These are phyloP conservation scores for Delitschia confertaspora DNA, from an alignment of 495 filamentous ascomycete genomes.

Conservation along the genomic window DNA sequence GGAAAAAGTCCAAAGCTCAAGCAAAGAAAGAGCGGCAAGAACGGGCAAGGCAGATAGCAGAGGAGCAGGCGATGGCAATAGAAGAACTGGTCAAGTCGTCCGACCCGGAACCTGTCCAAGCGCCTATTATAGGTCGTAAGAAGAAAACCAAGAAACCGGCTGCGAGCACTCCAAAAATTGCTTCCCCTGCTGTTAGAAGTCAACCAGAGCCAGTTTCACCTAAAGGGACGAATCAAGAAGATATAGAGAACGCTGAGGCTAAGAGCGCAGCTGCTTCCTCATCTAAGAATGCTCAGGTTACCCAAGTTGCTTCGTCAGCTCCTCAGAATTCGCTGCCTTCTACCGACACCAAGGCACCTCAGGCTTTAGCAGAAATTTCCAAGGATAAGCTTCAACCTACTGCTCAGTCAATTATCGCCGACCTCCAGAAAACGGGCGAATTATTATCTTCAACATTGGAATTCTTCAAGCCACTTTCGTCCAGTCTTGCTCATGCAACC, in stretches of 20 bases:
- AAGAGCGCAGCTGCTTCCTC: neutral
- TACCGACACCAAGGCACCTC: neutral
- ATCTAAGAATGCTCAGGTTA: constrained; percentile 3
- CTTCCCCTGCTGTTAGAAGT: constrained; percentile 39
- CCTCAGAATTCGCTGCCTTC: constrained; percentile 8
- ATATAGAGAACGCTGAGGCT: constrained; percentile 24
- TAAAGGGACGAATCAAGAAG: constrained; percentile 35
- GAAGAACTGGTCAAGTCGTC: constrained; percentile 43
- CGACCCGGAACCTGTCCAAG: constrained; percentile 57
- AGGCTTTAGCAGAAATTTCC: neutral
- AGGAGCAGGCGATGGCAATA: constrained; percentile 54
- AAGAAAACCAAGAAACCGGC: constrained; percentile 81
- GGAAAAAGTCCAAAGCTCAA: constrained; percentile 81
- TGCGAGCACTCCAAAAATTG: constrained; percentile 29
- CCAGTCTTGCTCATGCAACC: constrained; percentile 33
- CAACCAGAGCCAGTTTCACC: constrained; percentile 36
- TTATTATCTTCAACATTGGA: constrained; percentile 44
- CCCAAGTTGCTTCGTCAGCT: constrained; percentile 12
- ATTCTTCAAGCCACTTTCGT: constrained; percentile 48
- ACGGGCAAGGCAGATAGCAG: constrained; percentile 53
- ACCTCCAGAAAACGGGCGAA: constrained; percentile 42
- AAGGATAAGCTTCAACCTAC: constrained; percentile 17
- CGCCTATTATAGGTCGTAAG: constrained; percentile 75
- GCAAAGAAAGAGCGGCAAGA: constrained; percentile 73
- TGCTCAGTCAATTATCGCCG: constrained; percentile 37